Evolutionary conservation across 1,139 yeast genomes (phyloP).

Genomic region (Candida sanyaensis): DNA sequence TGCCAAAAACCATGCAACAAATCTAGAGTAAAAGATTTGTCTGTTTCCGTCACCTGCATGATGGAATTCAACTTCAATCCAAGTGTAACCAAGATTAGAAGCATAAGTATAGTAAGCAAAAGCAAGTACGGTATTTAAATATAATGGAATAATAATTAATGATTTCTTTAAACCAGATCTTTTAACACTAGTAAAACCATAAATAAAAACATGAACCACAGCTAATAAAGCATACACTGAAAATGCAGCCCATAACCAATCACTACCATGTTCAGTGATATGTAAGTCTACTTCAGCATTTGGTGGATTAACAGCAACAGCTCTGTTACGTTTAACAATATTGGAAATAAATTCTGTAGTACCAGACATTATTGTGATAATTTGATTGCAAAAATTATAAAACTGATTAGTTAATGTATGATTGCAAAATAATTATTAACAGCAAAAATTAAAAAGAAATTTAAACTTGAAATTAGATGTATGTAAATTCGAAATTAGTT

Average conservation of each 20-base stretch:
- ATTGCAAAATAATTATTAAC: background rate
- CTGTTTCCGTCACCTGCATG: constrained; percentile 51
- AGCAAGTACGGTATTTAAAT: constrained; percentile 48
- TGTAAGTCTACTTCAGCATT: constrained; percentile 47
- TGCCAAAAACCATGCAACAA: constrained; percentile 67
- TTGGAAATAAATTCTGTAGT: constrained; percentile 5
- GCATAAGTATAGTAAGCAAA: constrained; percentile 64
- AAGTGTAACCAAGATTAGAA: constrained; percentile 66
- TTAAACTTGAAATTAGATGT: background rate
- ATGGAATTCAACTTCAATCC: constrained; percentile 53
- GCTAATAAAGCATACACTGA: constrained; percentile 47
- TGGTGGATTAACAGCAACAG: constrained; percentile 49
- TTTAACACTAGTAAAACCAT: constrained; percentile 37
- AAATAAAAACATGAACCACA: constrained; percentile 40
- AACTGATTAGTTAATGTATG: background rate
- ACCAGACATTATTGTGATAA: background rate
- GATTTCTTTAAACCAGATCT: constrained; percentile 37
- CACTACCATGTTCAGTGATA: constrained; percentile 60
- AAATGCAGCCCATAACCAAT: constrained; percentile 73
- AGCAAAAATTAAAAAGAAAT: background rate
- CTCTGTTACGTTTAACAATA: constrained; percentile 39
- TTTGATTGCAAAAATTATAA: constrained; percentile 4
- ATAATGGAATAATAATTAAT: constrained; percentile 47
- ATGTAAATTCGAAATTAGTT: background rate
- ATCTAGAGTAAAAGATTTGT: constrained; percentile 67